Conservation (phyloP, 352 stramenopile genomes). For the Pythium scleroteichum region DNA sequence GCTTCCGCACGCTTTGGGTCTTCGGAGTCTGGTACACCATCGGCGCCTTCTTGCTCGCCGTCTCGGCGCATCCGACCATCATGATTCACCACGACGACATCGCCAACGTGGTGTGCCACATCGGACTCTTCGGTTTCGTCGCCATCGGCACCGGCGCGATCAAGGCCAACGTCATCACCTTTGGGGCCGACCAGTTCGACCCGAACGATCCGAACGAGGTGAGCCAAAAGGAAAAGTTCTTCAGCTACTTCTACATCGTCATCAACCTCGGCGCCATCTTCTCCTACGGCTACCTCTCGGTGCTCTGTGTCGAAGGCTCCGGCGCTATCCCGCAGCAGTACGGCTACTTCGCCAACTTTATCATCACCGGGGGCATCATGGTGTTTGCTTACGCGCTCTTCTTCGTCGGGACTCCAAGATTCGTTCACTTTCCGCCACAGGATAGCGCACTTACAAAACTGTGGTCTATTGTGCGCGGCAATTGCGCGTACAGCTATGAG, state of each 20-base stretch:
- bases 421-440: constrained; percentile 76
- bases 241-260: constrained; percentile 92
- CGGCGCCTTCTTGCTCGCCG: constrained; percentile 64
- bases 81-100: constrained; percentile 42
- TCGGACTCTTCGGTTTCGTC: constrained; percentile 75
- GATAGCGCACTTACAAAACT: constrained; percentile 77
- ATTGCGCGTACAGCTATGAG: constrained; percentile 77
- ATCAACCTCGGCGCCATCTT: constrained; percentile 92
- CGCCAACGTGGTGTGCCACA: constrained; percentile 68
- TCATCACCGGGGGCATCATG: constrained; percentile 82
- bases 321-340: constrained; percentile 73
- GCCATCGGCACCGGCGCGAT: constrained; percentile 82
- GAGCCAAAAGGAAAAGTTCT: constrained; percentile 84
- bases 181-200: constrained; percentile 87
- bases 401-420: constrained; percentile 54
- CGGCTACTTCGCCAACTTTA: constrained; percentile 89
- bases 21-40: constrained; percentile 83
- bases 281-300: constrained; percentile 89
- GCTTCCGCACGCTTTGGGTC: constrained; percentile 80
- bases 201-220: constrained; percentile 80
- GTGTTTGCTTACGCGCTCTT: constrained; percentile 77
- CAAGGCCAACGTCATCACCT: constrained; percentile 87
- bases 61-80: constrained; percentile 64
- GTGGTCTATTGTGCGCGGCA: constrained; percentile 71
- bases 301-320: constrained; percentile 86